These are phyloP conservation scores for Escovopsis sp. DNA, from an alignment of 2,329 filamentous ascomycete genomes.

Conservation along the genomic window DNA sequence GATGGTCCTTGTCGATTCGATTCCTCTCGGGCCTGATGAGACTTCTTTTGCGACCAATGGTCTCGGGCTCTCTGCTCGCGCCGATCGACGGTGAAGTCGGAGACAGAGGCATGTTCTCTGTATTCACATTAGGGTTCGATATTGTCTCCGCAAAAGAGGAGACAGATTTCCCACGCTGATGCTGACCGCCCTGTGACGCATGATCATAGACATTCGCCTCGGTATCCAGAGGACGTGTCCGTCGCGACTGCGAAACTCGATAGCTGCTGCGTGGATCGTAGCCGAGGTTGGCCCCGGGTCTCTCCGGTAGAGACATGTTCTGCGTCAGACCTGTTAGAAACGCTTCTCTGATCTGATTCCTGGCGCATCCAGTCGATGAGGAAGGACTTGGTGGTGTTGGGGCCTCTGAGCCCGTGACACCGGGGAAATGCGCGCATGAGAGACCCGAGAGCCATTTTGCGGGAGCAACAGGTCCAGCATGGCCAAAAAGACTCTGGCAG, in stretches of 20 bases:
- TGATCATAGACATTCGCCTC: constrained; percentile 46
- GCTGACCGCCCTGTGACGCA: constrained; percentile 25
- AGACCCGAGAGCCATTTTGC: too few relatives aligned
- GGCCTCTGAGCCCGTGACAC: not conserved
- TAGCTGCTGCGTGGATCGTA: constrained; percentile 50
- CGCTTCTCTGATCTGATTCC: not conserved
- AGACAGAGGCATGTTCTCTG: constrained; percentile 41
- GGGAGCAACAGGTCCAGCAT: too few relatives aligned
- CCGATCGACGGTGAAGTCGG: constrained; percentile 26
- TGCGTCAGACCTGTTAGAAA: constrained; percentile 12
- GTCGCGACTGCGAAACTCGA: constrained; percentile 53
- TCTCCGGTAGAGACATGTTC: constrained; percentile 47
- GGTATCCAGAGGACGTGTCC: constrained; percentile 50
- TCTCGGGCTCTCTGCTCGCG: constrained; percentile 16
- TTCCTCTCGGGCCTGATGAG: constrained; percentile 80
- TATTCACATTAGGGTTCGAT: constrained; percentile 36
- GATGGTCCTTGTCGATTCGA: constrained; percentile 72
- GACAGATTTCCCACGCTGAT: constrained; percentile 42
- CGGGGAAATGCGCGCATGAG: too few relatives aligned
- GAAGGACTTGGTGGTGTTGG: not conserved
- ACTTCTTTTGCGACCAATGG: constrained; percentile 61
- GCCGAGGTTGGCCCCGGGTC: constrained; percentile 48
- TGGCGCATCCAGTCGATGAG: not conserved
- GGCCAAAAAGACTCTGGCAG: too few relatives aligned
- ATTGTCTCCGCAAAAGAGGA: constrained; percentile 46